Evolutionary conservation across 495 filamentous ascomycete species (phyloP), one percentile per base, ranked within the genome.

Genomic region (Neurospora hispaniola): DNA sequence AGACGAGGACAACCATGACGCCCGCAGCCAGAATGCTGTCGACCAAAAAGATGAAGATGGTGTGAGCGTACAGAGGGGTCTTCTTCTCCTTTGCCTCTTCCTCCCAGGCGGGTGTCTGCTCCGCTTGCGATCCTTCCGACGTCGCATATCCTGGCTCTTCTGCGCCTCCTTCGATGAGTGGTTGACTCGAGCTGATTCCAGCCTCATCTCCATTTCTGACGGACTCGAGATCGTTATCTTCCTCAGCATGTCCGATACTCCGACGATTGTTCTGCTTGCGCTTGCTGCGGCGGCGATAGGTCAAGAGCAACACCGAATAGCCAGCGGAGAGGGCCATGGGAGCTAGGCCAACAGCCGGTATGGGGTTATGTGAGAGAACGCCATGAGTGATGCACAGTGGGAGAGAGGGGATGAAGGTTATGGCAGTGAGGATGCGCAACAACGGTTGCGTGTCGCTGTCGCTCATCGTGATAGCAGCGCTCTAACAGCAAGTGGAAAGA

Each of bases 361-460:
- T 70, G 31, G 77, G 69, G 68, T 75, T 75, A 20, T 72, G 31
- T 39, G 83, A 81, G 42, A 82, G 79, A 73, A 75, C 79, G 81
- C 76, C 86, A 76, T 83, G 79, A 4, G 78, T 74, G 69, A 85
- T 71, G 46, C 78, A 80, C n/a, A 84, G 81, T 5, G 84, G 83
- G 72, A 89, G 88, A 69, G 86, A 86, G 59, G 86, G 86, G 12
- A 88, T 75, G 77, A 89, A 86, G 71, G 85, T 80, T 70, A 84
- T 78, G 69, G 80, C 78, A 42, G 83, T 81, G 54, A 84, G 80
- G 20, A 80, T 77, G 72, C 82, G 82, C 68, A 85, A 66, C 54
- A 66, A 2, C 18, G 54, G 54, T 35, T 66, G 54, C 14, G 54
- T 66, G 54, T 66, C 54, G 54, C 54, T 66, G 54, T 66, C 54